Evolutionary conservation across 2,329 filamentous ascomycete genomes (phyloP), one percentile per base, ranked within the genome.

Genomic region (Clonostachys solani): DNA sequence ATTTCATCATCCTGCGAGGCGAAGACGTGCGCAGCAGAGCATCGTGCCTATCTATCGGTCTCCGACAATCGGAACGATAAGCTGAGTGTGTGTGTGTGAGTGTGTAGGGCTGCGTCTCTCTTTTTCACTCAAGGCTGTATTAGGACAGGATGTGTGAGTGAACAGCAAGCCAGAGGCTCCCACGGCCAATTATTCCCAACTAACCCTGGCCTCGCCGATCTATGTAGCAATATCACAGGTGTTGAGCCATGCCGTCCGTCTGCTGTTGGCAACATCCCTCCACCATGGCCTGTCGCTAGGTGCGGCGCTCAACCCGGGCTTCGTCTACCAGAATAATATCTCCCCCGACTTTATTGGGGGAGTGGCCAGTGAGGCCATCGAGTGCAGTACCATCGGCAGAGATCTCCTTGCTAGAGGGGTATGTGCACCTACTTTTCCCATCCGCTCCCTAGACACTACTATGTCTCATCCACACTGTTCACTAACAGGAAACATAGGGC

Each of bases 301-400:
- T 40, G 37, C 37, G n/a, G 37, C 40, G 40, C 40, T 23, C 18
- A 42, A 23, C 40, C 40, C 40, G 18, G 40, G 40, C 17, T 42
- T 42, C 40, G 40, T 19, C 40, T 42, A 18, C 40, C 40, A 42
- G 40, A 19, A 42, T 40, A 42, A 42, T 8, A 48, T 6, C 43
- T 6, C 46, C 23, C 29, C 23, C 7, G 59, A 59, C n/a, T 56
- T 50, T 12, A 56, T 52, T 17, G 87, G 87, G 19, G 87, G 85
- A 34, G 83, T 90, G 17, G 84, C 87, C 12, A 86, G 83, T 46
- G 86, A 91, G 62, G 83, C 77, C 55, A 64, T 71, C 4, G 77
- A 87, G 52, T 92, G 87, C 60, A 89, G 84, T 51, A 62, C 74
- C 33, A 84, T 89, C 55, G 87, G 87, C 3, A 77, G 79, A 23